Conservation (phyloP, 2,329 filamentous ascomycete genomes). For the Diaporthe citri region DNA sequence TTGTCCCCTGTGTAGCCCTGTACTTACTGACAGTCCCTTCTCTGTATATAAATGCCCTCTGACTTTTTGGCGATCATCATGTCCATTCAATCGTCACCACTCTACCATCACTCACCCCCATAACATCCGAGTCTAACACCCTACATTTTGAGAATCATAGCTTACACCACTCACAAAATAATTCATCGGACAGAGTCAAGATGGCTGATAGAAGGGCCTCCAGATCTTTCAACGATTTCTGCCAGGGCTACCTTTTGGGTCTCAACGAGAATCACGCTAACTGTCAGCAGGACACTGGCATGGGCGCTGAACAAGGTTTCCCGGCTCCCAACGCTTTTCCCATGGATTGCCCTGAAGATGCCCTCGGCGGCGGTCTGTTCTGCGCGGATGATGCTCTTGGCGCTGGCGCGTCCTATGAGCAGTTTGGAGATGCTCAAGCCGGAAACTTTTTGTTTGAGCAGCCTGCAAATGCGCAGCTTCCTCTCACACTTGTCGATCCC, state of each 20-base stretch:
- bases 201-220: background rate
- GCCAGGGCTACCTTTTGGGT: background rate
- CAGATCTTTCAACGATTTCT: background rate
- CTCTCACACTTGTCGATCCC: too few relatives aligned
- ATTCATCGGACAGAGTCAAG: background rate
- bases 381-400: background rate
- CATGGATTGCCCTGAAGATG: background rate
- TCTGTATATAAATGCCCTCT: background rate
- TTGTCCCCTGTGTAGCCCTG: background rate
- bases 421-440: too few relatives aligned
- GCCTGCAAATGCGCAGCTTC: too few relatives aligned
- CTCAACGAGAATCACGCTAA: too few relatives aligned
- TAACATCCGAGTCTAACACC: background rate
- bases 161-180: background rate
- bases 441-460: too few relatives aligned
- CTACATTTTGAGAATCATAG: background rate
- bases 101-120: background rate
- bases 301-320: background rate
- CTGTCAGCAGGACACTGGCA: background rate
- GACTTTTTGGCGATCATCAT: background rate
- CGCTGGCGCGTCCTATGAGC: too few relatives aligned
- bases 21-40: background rate
- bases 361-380: background rate
- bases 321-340: background rate
- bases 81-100: background rate